Base-by-base conservation (phyloP, 352 stramenopile genomes). In the Phytophthora melonis region DNA sequence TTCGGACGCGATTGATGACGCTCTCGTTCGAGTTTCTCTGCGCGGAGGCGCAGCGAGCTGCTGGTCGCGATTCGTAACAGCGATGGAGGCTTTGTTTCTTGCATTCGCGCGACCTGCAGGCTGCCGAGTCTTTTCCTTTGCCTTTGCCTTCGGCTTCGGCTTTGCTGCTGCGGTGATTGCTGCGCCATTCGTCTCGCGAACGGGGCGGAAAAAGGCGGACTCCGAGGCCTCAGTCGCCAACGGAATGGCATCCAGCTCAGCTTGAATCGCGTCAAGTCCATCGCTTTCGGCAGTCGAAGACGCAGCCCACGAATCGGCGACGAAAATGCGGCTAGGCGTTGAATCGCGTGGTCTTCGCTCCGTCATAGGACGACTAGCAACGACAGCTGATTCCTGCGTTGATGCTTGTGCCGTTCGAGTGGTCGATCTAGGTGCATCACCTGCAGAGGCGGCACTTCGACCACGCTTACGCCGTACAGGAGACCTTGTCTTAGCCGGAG, bases 261-360 rank as follows among this genome's bases (percentile, higher is more conserved):
- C 69, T 74, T 86, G 75, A 49, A 81, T 58, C 18, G 61, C 67
- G 18, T 57, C 61, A 43, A 83, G 58, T 41, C 69, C 75, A 64
- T 83, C 70, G 56, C 67, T 82, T 49, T 81, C 72, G 23, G 61
- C 64, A 7, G 43, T 56, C 19, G 66, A 80, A 70, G 58, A 75
- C 14, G 58, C 54, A 36, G 60, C 61, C 55, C 61, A 74, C 32
- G 74, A 75, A 23, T 75, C 57, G 56, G 49, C 11, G 14, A 72
- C 5, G 43, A 10, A 14, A 41, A 41, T 41, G 34, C 34, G 34
- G 34, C 34, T 41, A 41, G 34, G 9, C 34, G 34, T 41, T 41
- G 34, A 41, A 14, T 41, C 34, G 34, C 9, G 34, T 41, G 10
- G 34, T 16, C 34, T 14, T 14, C 34, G 34, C 34, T 14, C 13